phyloP scores from a whole-genome alignment of 2,329 filamentous ascomycete species.

The Colletotrichum eremochloae region DNA sequence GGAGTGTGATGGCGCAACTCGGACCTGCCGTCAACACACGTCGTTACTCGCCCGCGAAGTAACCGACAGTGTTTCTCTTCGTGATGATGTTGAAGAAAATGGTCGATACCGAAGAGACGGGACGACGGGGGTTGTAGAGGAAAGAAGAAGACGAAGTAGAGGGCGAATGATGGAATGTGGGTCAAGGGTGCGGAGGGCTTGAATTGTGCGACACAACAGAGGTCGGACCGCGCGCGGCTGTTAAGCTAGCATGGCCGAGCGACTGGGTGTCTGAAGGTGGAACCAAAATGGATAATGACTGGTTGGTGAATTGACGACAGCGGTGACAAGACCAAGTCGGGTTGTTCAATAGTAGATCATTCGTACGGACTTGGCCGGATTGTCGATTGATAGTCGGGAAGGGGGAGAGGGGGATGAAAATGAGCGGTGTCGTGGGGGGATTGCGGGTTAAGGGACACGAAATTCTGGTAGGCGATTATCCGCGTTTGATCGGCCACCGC shows the following conservation, averaged over 20 bases:
- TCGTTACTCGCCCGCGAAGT: constrained; percentile 66
- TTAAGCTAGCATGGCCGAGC: constrained; percentile 38
- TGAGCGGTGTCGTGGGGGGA: not conserved
- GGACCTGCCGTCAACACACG: constrained; percentile 59
- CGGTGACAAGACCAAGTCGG: constrained; percentile 8
- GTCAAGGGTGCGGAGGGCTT: constrained; percentile 24
- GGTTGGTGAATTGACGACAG: constrained; percentile 22
- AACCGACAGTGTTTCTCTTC: constrained; percentile 55
- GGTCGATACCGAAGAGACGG: constrained; percentile 34
- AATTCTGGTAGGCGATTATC: constrained; percentile 33
- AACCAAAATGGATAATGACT: constrained; percentile 21
- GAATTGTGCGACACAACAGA: constrained; percentile 28
- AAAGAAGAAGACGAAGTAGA: constrained; percentile 28
- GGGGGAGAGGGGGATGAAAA: constrained; percentile 10
- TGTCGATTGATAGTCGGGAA: constrained; percentile 13
- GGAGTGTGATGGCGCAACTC: constrained; percentile 41
- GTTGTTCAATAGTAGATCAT: constrained; percentile 12
- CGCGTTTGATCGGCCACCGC: constrained; percentile 41
- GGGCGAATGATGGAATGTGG: constrained; percentile 40
- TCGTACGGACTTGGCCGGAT: constrained; percentile 16
- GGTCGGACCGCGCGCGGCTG: constrained; percentile 33
- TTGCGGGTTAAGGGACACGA: constrained; percentile 1
- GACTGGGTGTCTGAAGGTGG: constrained; percentile 36
- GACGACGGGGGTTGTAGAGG: constrained; percentile 29
- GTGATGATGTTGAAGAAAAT: constrained; percentile 42